A percentile compares a stretch with the other conserved stretches of the same genome.
phyloP scores from a whole-genome alignment of 345 rosid genomes.

The Euphorbia pulcherrima region DNA sequence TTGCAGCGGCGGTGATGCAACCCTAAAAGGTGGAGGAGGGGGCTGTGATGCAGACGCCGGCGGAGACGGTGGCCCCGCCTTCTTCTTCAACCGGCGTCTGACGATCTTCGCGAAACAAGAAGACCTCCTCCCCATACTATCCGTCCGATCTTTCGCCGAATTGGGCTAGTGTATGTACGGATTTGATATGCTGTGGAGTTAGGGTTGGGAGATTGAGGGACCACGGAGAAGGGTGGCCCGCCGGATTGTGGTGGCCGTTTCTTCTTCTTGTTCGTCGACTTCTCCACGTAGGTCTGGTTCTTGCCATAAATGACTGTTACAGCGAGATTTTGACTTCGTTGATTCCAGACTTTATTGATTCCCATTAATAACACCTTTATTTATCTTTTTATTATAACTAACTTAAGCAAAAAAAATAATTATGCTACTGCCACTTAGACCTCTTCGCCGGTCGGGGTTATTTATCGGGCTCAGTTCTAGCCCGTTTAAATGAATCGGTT shows the following conservation, averaged over 20 bases:
- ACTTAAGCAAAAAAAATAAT: not conserved
- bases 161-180: not conserved
- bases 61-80: not conserved
- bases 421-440: too few relatives aligned
- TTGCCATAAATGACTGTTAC: conserved; percentile 5
- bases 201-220: not conserved
- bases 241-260: not conserved
- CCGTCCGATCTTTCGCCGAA: not conserved
- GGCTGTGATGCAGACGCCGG: not conserved
- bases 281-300: not conserved
- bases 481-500: too few relatives aligned
- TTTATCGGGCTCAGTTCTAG: too few relatives aligned
- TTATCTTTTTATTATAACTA: not conserved
- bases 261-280: not conserved
- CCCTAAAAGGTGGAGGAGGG: conserved; percentile 20
- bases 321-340: not conserved
- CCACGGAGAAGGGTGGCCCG: not conserved
- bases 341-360: not conserved
- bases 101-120: conserved; percentile 1
- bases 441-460: too few relatives aligned
- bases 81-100: conserved; percentile 19
- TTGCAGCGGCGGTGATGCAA: conserved; percentile 3
- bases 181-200: not conserved
- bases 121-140: conserved; percentile 21
- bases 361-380: too few relatives aligned